Percentiles rank a stretch among this genome's conserved stretches.
phyloP scores from a whole-genome alignment of 257 asterid genomes.

The Solanum microdontum region DNA sequence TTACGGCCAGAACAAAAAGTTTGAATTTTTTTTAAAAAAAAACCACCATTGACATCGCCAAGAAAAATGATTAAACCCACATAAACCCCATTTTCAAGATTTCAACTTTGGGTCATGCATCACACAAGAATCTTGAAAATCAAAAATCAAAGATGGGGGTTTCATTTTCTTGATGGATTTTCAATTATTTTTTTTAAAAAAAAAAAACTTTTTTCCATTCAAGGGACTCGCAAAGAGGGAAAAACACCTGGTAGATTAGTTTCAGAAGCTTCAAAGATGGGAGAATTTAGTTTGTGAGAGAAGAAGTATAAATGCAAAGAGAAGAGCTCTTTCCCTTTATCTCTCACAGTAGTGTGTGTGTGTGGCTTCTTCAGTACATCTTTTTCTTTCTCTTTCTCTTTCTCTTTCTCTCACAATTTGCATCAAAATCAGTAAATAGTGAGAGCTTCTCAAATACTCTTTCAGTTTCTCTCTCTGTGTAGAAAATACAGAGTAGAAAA shows the following conservation, averaged over 20 bases:
- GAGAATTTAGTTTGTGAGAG: background rate
- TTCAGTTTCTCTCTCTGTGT: background rate
- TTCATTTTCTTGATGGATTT: background rate
- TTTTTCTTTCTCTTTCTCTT: slow-evolving; percentile 7
- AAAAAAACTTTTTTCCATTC: background rate
- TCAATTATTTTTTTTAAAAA: background rate
- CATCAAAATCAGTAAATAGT: slow-evolving; percentile 63
- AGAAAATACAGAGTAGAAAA: background rate
- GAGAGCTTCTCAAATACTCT: slow-evolving; percentile 58
- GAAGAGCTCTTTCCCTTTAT: slow-evolving; percentile 2
- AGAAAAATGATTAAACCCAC: background rate
- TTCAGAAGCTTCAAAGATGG: slow-evolving; percentile 17
- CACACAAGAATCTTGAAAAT: background rate
- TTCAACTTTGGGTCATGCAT: background rate
- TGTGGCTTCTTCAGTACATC: slow-evolving; percentile 40
- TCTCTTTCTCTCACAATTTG: slow-evolving; percentile 14
- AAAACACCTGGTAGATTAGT: slow-evolving; percentile 35
- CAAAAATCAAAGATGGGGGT: background rate
- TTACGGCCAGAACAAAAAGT: background rate
- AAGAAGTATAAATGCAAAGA: slow-evolving; percentile 2
- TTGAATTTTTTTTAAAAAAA: background rate
- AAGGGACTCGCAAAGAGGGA: background rate
- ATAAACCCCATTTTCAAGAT: background rate
- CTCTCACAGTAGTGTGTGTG: slow-evolving; percentile 9
- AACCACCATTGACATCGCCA: background rate